Evolutionary conservation across 1,284 basidiomycete species (phyloP).

Genomic region (Austropuccinia psidii): DNA sequence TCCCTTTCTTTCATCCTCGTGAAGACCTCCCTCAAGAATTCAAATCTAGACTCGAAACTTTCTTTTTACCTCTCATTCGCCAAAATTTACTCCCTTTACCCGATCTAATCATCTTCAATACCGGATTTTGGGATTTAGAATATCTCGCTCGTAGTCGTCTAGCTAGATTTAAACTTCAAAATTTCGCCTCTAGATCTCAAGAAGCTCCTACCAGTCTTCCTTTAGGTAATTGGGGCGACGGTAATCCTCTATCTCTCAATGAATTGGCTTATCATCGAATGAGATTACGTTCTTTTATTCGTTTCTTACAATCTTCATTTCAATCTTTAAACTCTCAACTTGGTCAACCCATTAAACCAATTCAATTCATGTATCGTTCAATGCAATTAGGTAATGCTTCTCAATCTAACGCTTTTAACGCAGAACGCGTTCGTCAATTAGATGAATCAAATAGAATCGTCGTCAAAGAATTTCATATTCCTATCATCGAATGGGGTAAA

Average conservation of each 20-base stretch:
- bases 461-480: conserved; percentile 4
- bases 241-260: conserved; percentile 6
- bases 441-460: conserved; percentile 20
- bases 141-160: conserved; percentile 8
- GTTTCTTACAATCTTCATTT: neutral
- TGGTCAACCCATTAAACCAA: neutral
- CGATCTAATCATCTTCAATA: conserved; percentile 30
- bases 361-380: conserved; percentile 27
- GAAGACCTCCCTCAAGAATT: conserved; percentile 29
- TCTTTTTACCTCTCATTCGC: conserved; percentile 5
- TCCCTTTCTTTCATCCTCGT: conserved; percentile 29
- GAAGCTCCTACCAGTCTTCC: neutral
- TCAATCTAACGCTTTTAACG: conserved; percentile 10
- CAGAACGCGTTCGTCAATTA: conserved; percentile 15
- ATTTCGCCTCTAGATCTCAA: neutral
- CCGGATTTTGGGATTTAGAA: conserved; percentile 34
- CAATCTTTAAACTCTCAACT: neutral
- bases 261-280: conserved; percentile 17
- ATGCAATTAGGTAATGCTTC: conserved; percentile 32
- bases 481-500: conserved; percentile 32
- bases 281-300: neutral
- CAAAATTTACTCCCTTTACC: conserved; percentile 4
- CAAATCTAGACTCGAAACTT: neutral
- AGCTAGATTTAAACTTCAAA: neutral
- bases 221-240: conserved; percentile 1